Evolutionary conservation across 1,284 basidiomycete genomes (phyloP).

Genomic region (Malassezia equina): DNA sequence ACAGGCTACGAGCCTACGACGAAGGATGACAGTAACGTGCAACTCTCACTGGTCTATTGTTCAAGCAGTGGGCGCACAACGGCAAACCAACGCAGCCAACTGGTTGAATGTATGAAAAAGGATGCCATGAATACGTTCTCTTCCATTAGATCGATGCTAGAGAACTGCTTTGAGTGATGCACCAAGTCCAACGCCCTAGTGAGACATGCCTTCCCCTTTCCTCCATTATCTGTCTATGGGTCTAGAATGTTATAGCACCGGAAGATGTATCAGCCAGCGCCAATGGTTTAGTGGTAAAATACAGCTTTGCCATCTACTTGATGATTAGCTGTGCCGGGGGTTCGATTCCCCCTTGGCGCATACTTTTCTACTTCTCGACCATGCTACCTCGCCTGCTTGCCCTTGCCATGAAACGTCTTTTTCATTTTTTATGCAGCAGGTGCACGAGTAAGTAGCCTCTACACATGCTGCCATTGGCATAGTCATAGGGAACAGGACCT

Average conservation of each 20-base stretch:
- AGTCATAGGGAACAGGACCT: too few relatives aligned
- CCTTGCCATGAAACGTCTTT: too few relatives aligned
- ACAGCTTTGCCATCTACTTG: conserved; percentile 19
- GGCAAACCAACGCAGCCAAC: not conserved
- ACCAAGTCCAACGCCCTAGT: too few relatives aligned
- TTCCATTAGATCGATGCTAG: not conserved
- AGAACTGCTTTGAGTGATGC: conserved; percentile 1
- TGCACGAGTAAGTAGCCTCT: too few relatives aligned
- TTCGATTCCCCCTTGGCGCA: conserved; percentile 24
- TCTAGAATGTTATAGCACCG: not conserved
- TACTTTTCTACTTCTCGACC: not conserved
- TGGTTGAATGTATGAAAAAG: not conserved
- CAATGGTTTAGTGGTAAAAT: conserved; percentile 25
- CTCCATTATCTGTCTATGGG: too few relatives aligned
- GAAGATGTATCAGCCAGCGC: conserved; percentile 5
- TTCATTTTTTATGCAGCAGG: too few relatives aligned
- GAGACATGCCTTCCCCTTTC: too few relatives aligned
- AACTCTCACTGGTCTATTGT: conserved; percentile 5
- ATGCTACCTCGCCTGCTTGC: too few relatives aligned
- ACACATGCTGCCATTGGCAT: too few relatives aligned
- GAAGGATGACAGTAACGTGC: not conserved
- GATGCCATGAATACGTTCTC: not conserved
- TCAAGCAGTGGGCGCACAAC: not conserved
- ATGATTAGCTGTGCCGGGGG: conserved; percentile 21
- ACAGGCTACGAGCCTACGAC: conserved; percentile 16